Base-by-base conservation (phyloP, 1,284 basidiomycete genomes). In the Marasmius tenuissimus region DNA sequence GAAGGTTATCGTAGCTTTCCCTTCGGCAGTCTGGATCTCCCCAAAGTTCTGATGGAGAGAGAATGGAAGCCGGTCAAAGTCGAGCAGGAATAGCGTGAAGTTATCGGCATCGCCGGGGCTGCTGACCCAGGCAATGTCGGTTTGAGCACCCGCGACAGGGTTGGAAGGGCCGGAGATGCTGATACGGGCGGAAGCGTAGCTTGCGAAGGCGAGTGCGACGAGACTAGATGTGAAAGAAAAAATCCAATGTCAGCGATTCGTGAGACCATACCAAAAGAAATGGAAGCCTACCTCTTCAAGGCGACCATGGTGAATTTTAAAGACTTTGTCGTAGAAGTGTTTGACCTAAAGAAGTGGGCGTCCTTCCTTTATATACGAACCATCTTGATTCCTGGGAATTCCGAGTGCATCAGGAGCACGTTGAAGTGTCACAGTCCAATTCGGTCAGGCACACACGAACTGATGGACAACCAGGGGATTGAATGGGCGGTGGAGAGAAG, bases 81-180 rank as follows among this genome's bases (percentile, higher is more conserved):
- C 33, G 35, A 63, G 47, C 16, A 63, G 49, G 49, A 63, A 63
- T 12, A 63, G 58, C 3, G 58, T 63, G 34, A 63, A 63, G 4
- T 37, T 45, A 3, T 38, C 54, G 22, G 62, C 54, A 22, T 63
- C 58, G 18, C 22, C 48, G 37, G 62, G 53, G 42, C 22, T 39
- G 38, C 61, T 63, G 38, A 49, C 38, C 62, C 62, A 63, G 58
- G 34, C 42, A 34, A 63, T 57, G 14, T 63, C 58, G 27, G 55
- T 27, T 7, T 47, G n/a, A 9, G 40, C 55, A 39, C 62, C 62
- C 5, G 54, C 62, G 10, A 57, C 55, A n/a, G 59, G 39, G 33
- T 55, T 60, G 18, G 38, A 27, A 18, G 59, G 59, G 20, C 40
- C 39, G 8, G 40, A 60, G 52, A 49, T 35, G 40, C 42, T 35